A percentile compares a stretch with the other conserved stretches of the same genome.
Conservation (phyloP, 192 early-diverging fungal species). For the Spizellomyces punctatus region DNA sequence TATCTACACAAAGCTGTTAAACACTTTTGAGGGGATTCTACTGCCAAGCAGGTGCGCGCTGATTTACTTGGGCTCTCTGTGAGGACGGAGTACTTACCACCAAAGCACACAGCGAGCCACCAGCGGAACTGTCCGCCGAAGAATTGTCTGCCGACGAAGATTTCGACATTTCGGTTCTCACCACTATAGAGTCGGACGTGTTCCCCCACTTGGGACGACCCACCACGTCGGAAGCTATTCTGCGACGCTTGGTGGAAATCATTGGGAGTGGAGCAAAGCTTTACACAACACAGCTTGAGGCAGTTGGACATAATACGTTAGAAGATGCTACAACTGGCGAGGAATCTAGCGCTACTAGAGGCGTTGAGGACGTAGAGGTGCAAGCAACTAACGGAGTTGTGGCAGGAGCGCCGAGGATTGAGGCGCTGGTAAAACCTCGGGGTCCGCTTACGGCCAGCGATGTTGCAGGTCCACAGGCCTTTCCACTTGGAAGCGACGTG, state of each 20-base stretch:
- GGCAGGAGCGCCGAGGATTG: no score
- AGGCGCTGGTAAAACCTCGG: no score
- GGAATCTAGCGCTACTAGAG: no score
- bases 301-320: no score
- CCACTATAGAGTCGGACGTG: slow-evolving; percentile 65
- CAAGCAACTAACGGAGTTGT: no score
- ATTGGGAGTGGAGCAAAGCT: slow-evolving; percentile 55
- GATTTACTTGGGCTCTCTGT: slow-evolving; percentile 1
- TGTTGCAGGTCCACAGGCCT: neutral
- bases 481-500: slow-evolving; percentile 42
- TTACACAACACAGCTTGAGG: slow-evolving; percentile 42
- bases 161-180: slow-evolving; percentile 74
- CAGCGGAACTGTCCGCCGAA: slow-evolving; percentile 58
- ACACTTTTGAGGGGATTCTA: slow-evolving; percentile 64
- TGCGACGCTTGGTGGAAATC: slow-evolving; percentile 58
- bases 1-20: slow-evolving; percentile 56
- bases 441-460: neutral
- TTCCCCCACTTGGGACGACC: slow-evolving; percentile 67
- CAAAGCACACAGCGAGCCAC: slow-evolving; percentile 14
- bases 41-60: slow-evolving; percentile 54
- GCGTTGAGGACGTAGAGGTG: no score
- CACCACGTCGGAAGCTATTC: slow-evolving; percentile 60
- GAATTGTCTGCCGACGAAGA: slow-evolving; percentile 68
- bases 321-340: neutral
- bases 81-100: neutral